Base-by-base conservation (phyloP, 441 rosid species). In the Adansonia grandidieri region DNA sequence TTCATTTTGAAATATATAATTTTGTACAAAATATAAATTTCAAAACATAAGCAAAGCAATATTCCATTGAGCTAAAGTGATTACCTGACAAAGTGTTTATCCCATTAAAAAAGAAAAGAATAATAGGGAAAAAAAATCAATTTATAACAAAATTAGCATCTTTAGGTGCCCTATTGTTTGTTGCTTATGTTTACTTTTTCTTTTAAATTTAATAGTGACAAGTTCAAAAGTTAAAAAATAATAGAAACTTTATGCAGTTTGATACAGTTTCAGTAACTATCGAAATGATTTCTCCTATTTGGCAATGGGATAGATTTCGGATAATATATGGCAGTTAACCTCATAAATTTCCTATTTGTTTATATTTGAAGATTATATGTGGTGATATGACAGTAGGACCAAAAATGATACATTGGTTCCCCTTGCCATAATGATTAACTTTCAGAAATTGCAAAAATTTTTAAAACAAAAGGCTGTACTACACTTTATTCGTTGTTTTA, bases 11-110 rank as follows among this genome's bases (percentile, higher is more conserved):
- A 48, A 13, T 13, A 20, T 11, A 69, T 22, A 11, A 19, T n/a
- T 48, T 13, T 9, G 48, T 28, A 28, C 32, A 28, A 28, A 2
- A 28, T 28, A 28, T 0, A 47, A 68, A 68, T 10, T 68, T 68
- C 57, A 68, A 62, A 62, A 24, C 9, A 62, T 9, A 62, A 62
- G 28, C 44, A 62, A 62, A 62, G 17, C 66, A 62, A 44, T 67
- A 1, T 22, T 68, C 40, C 8, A 68, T 47, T 20, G 57, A 68
- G 73, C 40, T 47, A 6, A 42, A 47, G 73, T 3, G 73, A 47
- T 68, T 68, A 9, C 73, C 56, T 20, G 73, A 68, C 6, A 68
- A 68, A 11, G 6, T 48, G 11, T 45, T 44, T 28, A 28, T 44
- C 72, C 42, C 73, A 22, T 6, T 32, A 20, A 17, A 48, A 69